Percentiles rank a stretch among this genome's conserved stretches.
phyloP scores from a whole-genome alignment of 805 yeast species.

The Candida multigemmis region DNA sequence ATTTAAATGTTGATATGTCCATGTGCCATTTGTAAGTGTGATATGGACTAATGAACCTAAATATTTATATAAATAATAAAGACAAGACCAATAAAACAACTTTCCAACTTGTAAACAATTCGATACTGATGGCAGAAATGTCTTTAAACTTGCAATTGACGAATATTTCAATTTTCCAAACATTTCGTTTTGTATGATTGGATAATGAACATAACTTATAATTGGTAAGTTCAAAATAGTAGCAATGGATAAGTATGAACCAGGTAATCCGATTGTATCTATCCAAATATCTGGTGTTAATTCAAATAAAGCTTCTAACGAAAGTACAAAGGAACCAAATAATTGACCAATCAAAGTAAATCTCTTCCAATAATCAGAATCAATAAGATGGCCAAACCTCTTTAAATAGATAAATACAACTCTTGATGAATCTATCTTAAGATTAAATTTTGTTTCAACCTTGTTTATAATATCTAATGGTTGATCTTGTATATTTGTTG shows the following conservation, averaged over 20 bases:
- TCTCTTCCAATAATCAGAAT: constrained; percentile 63
- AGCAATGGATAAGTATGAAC: constrained; percentile 61
- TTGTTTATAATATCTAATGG: constrained; percentile 42
- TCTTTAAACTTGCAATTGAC: constrained; percentile 8
- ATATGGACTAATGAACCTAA: constrained; percentile 61
- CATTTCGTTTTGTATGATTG: constrained; percentile 87
- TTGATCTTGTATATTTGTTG: constrained; percentile 49
- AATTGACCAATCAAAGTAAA: constrained; percentile 86
- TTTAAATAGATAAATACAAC: constrained; percentile 55
- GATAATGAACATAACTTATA: constrained; percentile 88
- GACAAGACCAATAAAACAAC: constrained; percentile 60
- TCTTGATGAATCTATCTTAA: constrained; percentile 39
- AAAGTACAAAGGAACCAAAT: constrained; percentile 61
- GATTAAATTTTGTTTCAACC: constrained; percentile 48
- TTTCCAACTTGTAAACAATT: constrained; percentile 28
- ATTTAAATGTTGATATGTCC: constrained; percentile 78
- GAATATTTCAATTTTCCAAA: constrained; percentile 42
- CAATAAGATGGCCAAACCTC: constrained; percentile 48
- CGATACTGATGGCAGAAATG: constrained; percentile 7
- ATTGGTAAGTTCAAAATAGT: constrained; percentile 61
- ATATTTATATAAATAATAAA: constrained; percentile 55
- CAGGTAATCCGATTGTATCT: constrained; percentile 93
- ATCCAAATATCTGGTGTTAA: constrained; percentile 84
- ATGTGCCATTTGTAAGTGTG: constrained; percentile 74
- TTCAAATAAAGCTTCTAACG: constrained; percentile 59